Evolutionary conservation across 768 basidiomycete species (phyloP).

Genomic region (Hygrocybe punicea): DNA sequence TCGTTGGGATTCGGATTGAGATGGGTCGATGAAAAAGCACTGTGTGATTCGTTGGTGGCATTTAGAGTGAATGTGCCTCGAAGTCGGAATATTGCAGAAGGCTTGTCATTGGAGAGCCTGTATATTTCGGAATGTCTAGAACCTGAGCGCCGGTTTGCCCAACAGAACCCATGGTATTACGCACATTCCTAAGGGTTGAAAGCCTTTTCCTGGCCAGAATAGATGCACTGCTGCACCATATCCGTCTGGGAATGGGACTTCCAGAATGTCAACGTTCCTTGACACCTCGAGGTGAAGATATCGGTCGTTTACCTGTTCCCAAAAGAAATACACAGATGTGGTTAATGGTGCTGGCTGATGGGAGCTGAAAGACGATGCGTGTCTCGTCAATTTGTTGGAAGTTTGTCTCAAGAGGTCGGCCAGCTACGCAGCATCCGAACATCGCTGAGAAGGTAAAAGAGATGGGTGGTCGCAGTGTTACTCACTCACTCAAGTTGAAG

Average conservation of each 20-base stretch:
- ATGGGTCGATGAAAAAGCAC: slow-evolving; percentile 35
- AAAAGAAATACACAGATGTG: slow-evolving; percentile 83
- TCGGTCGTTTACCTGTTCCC: slow-evolving; percentile 57
- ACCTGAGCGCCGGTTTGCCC: too few species aligned
- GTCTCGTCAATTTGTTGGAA: slow-evolving; percentile 79
- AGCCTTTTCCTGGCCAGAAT: slow-evolving; percentile 83
- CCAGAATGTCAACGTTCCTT: background rate
- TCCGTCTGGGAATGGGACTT: slow-evolving; percentile 78
- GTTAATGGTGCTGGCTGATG: slow-evolving; percentile 69
- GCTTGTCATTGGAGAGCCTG: slow-evolving; percentile 88
- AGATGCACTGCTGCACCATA: slow-evolving; percentile 84
- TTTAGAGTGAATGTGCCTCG: slow-evolving; percentile 56
- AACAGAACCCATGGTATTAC: too few species aligned
- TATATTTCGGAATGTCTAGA: background rate
- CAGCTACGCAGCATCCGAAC: slow-evolving; percentile 81
- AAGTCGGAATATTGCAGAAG: slow-evolving; percentile 83
- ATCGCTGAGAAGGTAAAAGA: too few species aligned
- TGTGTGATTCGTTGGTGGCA: slow-evolving; percentile 34
- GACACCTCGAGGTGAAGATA: slow-evolving; percentile 6
- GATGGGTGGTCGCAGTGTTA: too few species aligned
- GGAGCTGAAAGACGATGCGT: slow-evolving; percentile 75
- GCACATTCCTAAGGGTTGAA: slow-evolving; percentile 81
- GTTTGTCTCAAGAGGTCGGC: slow-evolving; percentile 75
- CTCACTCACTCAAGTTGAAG: too few species aligned
- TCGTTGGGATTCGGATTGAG: slow-evolving; percentile 22